These are phyloP conservation scores for Onygenales sp. DNA, from an alignment of 2,329 filamentous ascomycete species.

Conservation along the genomic window DNA sequence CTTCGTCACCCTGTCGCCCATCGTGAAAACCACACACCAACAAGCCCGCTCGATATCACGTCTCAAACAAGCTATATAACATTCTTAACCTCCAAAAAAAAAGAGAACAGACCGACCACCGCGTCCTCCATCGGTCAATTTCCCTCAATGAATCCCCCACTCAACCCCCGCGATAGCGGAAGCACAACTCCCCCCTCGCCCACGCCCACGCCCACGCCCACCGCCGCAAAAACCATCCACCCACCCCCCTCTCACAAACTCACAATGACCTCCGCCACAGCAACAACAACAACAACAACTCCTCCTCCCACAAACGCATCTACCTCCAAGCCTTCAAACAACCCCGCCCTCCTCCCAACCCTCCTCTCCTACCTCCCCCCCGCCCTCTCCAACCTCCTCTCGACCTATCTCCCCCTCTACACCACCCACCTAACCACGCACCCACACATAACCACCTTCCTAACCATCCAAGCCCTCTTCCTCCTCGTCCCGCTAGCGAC, in stretches of 20 bases:
- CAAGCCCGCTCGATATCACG: no score
- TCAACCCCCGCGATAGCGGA: no score
- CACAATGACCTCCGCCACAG: background rate
- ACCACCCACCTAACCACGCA: conserved; percentile 50
- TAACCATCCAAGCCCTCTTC: conserved; percentile 55
- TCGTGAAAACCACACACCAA: no score
- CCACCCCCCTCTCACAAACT: background rate
- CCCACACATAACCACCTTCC: conserved; percentile 62
- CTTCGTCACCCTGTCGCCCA: no score
- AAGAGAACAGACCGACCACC: no score
- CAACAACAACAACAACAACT: background rate
- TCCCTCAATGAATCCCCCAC: no score
- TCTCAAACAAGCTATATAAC: no score
- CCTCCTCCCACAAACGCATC: background rate
- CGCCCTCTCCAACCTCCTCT: background rate
- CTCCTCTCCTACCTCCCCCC: conserved; percentile 2
- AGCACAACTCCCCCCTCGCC: no score
- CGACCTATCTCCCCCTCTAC: conserved; percentile 27
- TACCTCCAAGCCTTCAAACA: background rate
- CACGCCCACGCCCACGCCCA: no score
- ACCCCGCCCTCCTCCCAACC: background rate
- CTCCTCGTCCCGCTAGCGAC: conserved; percentile 23
- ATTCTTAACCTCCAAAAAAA: no score
- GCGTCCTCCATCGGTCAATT: no score
- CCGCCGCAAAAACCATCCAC: background rate